Evolutionary conservation across 306 rosid species (phyloP), one percentile per base, ranked within the genome.

Genomic region (Pterocarpus santalinus): DNA sequence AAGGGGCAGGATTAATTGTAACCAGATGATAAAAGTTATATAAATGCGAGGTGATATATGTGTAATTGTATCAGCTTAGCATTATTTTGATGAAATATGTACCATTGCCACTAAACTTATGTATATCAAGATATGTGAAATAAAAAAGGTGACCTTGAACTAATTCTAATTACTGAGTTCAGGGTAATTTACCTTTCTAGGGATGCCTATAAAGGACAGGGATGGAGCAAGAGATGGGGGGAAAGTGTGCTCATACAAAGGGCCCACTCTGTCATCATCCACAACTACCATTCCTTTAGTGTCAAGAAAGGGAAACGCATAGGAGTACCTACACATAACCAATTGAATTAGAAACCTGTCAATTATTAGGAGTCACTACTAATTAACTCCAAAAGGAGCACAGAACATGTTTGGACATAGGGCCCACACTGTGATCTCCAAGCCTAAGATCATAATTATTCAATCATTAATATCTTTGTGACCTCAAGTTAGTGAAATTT

Each of bases 171-270:
- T 4, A 47, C 34, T 74, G 22, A 56, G 41, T 68, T 22, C 14
- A 58, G 73, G 46, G 52, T 15, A 13, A 47, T 35, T 46, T 86
- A 92, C 99, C 99, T 93, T 88, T 85, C 87, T 88, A 52, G 97
- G 97, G 82, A 95, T 87, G 86, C 98, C 99, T 30, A 91, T 69
- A 81, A 95, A 91, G 35, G 98, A 83, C 72, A 95, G 97, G 38
- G 97, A 95, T 58, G 98, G 99, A 74, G 98, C 97, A 63, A 95
- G 92, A 4, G 94, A 86, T 5, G 98, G 99, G 52, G 98, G 99
- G 65, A 95, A 95, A 66, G 99, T 95, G 86, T 95, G 99, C 82
- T 95, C 99, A 74, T 85, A 95, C 82, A 95, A 77, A 33, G 98
- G 98, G 3, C 99, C 98, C 88, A 95, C 99, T 81, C 95, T 89